Conservation (phyloP, 1,284 basidiomycete species). For the Apiotrichum brassicae region DNA sequence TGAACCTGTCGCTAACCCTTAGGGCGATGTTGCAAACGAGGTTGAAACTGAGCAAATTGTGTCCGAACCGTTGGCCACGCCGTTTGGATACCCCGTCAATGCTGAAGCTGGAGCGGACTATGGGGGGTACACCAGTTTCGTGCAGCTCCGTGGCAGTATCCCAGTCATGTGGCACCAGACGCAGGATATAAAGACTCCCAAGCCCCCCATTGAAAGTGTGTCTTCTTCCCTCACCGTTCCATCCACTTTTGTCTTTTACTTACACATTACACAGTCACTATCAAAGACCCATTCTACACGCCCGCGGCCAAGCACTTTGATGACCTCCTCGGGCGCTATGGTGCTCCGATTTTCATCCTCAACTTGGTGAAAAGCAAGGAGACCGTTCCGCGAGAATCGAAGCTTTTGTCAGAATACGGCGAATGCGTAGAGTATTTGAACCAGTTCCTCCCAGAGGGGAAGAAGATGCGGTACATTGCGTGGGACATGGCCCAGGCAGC, state of each 20-base stretch:
- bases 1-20: not conserved
- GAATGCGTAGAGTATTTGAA: conserved; percentile 91
- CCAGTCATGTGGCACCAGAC: conserved; percentile 97
- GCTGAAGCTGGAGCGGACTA: conserved; percentile 41
- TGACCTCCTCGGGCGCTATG: conserved; percentile 83
- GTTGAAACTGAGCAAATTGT: conserved; percentile 99
- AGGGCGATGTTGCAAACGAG: conserved; percentile 98
- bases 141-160: conserved; percentile 94
- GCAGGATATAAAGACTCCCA: conserved; percentile 77
- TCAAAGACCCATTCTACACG: conserved; percentile 92
- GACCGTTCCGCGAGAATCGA: conserved; percentile 79
- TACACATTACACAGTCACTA: conserved; percentile 81
- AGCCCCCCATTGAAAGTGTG: conserved; percentile 91
- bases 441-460: conserved; percentile 81
- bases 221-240: conserved; percentile 13
- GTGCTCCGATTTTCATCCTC: conserved; percentile 83
- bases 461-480: conserved; percentile 83
- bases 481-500: conserved; percentile 96
- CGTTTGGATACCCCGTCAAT: conserved; percentile 60
- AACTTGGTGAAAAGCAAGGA: conserved; percentile 84
- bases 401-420: conserved; percentile 83
- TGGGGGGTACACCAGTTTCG: conserved; percentile 85
- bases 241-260: no score
- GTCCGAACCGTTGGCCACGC: conserved; percentile 84
- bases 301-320: conserved; percentile 93